phyloP scores from a whole-genome alignment of 306 rosid genomes.

The Pueraria montana region DNA sequence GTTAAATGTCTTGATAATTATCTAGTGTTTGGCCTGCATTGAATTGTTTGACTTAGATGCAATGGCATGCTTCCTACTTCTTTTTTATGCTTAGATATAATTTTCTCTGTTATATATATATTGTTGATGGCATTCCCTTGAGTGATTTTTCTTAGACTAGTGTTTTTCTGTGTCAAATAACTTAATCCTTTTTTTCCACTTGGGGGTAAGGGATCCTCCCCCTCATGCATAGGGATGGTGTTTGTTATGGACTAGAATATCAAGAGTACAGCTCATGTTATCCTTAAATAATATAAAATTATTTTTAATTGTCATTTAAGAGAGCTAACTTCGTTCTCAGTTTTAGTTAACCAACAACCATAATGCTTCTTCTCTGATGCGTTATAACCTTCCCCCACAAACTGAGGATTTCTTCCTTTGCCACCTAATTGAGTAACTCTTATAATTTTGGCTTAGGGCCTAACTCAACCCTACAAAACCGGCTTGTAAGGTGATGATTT shows the following conservation, averaged over 20 bases:
- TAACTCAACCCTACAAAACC: too few species aligned
- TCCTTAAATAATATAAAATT: not conserved
- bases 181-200: not conserved
- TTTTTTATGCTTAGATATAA: conserved; percentile 16
- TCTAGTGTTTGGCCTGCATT: conserved; percentile 7
- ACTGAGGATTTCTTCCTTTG: not conserved
- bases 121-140: conserved; percentile 9
- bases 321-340: not conserved
- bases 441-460: too few species aligned
- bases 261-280: conserved; percentile 3
- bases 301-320: not conserved
- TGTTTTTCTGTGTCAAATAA: conserved; percentile 22
- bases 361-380: not conserved
- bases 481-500: too few species aligned
- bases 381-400: not conserved
- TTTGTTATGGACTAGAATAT: not conserved
- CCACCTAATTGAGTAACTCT: conserved; percentile 8
- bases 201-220: not conserved
- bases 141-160: conserved; percentile 17
- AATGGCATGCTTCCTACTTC: conserved; percentile 26
- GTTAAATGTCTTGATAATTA: conserved; percentile 5
- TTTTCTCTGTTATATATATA: conserved; percentile 17
- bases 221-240: not conserved
- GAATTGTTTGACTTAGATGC: conserved; percentile 35
- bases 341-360: not conserved